phyloP scores from a whole-genome alignment of 495 filamentous ascomycete species.

The Hamigera avellanea region DNA sequence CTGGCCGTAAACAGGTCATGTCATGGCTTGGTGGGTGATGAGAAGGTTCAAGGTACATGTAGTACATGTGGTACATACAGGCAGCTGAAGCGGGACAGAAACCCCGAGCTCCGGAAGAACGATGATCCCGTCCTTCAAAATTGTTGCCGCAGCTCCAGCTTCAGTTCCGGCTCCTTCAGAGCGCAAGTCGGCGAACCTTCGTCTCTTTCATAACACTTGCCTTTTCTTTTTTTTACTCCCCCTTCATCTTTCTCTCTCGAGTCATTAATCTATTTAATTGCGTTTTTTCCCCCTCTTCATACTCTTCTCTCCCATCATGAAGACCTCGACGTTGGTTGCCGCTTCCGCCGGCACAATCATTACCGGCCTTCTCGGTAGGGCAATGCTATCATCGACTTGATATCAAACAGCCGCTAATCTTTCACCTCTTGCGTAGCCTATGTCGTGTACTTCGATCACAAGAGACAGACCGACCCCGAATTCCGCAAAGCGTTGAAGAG shows the following conservation, averaged over 20 bases:
- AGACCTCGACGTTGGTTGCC: conserved; percentile 61
- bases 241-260: background rate
- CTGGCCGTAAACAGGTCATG: no score
- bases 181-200: no score
- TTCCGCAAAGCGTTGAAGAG: conserved; percentile 80
- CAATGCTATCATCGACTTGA: conserved; percentile 5
- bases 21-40: background rate
- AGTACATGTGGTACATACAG: background rate
- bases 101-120: conserved; percentile 28
- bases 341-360: conserved; percentile 61
- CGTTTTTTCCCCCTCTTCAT: conserved; percentile 3
- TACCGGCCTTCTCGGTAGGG: conserved; percentile 64
- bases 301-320: conserved; percentile 32
- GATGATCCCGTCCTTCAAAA: conserved; percentile 31
- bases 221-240: background rate
- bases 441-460: conserved; percentile 91
- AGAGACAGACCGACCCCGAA: conserved; percentile 71
- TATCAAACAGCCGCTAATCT: conserved; percentile 3
- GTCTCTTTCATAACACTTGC: background rate
- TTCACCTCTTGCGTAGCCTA: conserved; percentile 40
- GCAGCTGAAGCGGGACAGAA: conserved; percentile 18
- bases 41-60: background rate
- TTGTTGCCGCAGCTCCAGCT: conserved; percentile 17
- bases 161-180: no score
- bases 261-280: background rate